A percentile compares a stretch with the other conserved stretches of the same genome.
These are phyloP conservation scores for Tilletia indica DNA, from an alignment of 1,284 basidiomycete genomes.

Conservation along the genomic window DNA sequence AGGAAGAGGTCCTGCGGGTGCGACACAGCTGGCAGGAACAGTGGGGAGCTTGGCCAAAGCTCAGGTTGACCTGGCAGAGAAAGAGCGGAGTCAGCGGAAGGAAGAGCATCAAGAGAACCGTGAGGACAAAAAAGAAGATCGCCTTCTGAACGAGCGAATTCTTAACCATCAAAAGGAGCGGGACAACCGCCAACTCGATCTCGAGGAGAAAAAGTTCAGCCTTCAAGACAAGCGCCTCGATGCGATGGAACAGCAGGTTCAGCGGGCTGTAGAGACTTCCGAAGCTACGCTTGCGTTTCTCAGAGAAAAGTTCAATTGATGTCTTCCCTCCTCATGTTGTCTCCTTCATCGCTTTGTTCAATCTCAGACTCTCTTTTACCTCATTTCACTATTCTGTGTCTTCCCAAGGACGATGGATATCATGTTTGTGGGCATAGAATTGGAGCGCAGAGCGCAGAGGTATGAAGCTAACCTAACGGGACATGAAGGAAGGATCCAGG, in stretches of 20 bases:
- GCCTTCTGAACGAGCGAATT: not conserved
- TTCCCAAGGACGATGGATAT: not conserved
- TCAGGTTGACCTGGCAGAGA: not conserved
- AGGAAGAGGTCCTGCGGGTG: not conserved
- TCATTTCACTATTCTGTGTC: not conserved
- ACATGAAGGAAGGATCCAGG: not conserved
- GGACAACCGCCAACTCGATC: not conserved
- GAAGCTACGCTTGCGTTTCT: not conserved
- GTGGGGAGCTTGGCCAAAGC: not conserved
- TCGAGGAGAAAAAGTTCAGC: not conserved
- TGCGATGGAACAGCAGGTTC: not conserved
- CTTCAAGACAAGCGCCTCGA: not conserved
- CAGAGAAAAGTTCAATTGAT: not conserved
- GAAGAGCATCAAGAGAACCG: not conserved
- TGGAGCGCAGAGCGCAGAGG: too few species aligned
- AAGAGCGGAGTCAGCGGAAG: not conserved
- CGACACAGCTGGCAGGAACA: not conserved
- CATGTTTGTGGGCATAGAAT: too few species aligned
- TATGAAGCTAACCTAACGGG: too few species aligned
- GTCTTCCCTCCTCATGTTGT: not conserved
- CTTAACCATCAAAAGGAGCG: not conserved
- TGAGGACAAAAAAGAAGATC: not conserved
- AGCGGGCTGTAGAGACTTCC: not conserved
- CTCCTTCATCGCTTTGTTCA: not conserved
- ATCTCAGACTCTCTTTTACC: not conserved